These are phyloP conservation scores for Cardamine chenopodiifolia DNA, from an alignment of 345 rosid genomes.

Conservation along the genomic window DNA sequence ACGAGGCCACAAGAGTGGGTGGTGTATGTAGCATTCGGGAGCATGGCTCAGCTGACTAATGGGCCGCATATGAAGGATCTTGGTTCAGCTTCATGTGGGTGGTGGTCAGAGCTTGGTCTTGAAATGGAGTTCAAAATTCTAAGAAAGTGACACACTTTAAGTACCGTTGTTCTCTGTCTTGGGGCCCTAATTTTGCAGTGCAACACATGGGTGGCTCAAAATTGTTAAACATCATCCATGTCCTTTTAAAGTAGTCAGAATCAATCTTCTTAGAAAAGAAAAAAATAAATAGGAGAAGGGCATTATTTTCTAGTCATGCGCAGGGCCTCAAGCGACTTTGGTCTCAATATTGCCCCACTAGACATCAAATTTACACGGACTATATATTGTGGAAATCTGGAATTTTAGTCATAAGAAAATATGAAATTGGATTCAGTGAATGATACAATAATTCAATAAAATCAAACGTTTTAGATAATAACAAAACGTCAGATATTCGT, in stretches of 20 bases:
- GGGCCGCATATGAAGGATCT: conserved; percentile 60
- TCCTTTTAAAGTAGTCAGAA: background rate
- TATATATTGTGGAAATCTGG: no score
- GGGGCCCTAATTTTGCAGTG: background rate
- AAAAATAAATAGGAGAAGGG: no score
- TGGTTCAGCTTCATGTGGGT: conserved; percentile 61
- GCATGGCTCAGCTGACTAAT: conserved; percentile 47
- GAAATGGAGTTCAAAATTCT: conserved; percentile 44
- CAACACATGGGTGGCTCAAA: background rate
- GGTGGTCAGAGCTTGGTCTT: conserved; percentile 44
- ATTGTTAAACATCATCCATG: background rate
- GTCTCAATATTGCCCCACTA: no score
- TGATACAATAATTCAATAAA: no score
- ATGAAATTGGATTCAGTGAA: no score
- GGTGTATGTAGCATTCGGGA: conserved; percentile 62
- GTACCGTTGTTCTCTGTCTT: no score
- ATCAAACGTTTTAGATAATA: background rate
- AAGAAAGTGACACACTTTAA: no score
- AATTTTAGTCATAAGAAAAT: no score
- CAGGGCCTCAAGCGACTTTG: no score
- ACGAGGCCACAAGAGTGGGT: no score
- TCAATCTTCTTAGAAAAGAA: no score
- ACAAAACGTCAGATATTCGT: background rate
- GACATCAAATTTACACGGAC: no score
- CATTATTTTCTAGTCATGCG: conserved; percentile 15